phyloP scores from a whole-genome alignment of 169 alveolate species.

The Ichthyophthirius multifiliis region DNA sequence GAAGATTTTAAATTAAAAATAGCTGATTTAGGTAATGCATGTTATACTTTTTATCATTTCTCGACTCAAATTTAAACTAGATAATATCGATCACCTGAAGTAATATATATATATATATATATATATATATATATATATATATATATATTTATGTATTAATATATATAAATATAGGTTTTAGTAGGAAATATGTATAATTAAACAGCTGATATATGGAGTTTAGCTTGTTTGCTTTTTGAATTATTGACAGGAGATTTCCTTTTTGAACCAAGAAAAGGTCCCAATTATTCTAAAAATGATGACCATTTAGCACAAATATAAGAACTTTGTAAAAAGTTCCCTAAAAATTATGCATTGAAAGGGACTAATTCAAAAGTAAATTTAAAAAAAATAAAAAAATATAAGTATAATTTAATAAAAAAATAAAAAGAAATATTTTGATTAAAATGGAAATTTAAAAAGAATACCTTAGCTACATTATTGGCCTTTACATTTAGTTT shows the following conservation, averaged over 20 bases:
- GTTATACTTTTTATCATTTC: conserved; percentile 97
- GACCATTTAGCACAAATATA: conserved; percentile 93
- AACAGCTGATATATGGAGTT: conserved; percentile 98
- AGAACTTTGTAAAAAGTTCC: conserved; percentile 93
- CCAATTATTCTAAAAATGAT: conserved; percentile 87
- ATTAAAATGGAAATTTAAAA: conserved; percentile 13
- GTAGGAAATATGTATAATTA: conserved; percentile 93
- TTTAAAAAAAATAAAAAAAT: too few species aligned
- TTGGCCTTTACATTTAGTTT: conserved; percentile 80
- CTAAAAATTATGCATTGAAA: conserved; percentile 80
- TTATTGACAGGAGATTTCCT: conserved; percentile 98
- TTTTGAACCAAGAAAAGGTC: conserved; percentile 95
- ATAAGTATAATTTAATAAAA: too few species aligned
- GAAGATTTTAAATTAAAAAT: conserved; percentile 79
- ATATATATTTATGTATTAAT: too few species aligned
- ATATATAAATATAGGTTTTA: conserved; percentile 43
- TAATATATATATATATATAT: conserved; percentile 43
- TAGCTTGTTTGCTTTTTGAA: conserved; percentile 98
- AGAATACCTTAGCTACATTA: conserved; percentile 25
- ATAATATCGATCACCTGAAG: conserved; percentile 98
- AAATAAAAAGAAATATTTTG: conserved; percentile 13
- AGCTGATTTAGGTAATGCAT: conserved; percentile 98
- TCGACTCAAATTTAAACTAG: conserved; percentile 98
- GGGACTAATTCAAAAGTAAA: conserved; percentile 68
- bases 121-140: too few species aligned